Evolutionary conservation across 2,329 filamentous ascomycete species (phyloP), one percentile per base, ranked within the genome.

Genomic region (Talaromyces sp.): DNA sequence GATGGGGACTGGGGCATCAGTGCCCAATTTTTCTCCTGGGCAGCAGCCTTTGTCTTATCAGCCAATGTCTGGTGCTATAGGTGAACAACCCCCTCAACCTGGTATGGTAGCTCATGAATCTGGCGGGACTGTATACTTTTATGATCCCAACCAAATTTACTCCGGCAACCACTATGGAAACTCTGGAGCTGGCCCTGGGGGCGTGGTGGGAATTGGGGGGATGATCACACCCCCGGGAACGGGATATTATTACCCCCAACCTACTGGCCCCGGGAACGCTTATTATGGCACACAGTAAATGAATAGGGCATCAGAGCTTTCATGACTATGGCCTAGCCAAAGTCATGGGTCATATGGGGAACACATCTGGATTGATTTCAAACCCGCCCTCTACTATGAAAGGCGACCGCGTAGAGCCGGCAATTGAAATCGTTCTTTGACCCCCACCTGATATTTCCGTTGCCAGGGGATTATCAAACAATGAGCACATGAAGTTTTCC

Each of bases 61-160:
- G 56, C 64, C 67, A 52, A 51, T 70, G 20, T 65, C 66, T 14
- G 55, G 60, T 29, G 52, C 65, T 19, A 60, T 72, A 50, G 62
- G 63, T 40, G 76, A 78, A 40, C 63, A 70, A 52, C 55, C 67
- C 6, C 73, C 77, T 27, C 84, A 82, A 59, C 73, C 76, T 3
- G 80, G 79, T 16, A 83, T 83, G 52, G 82, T 88, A 17, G 90
- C 91, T 0, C 92, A 97, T 71, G 93, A 97, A 76, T 86, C 87
- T 58, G 96, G 96, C 63, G 94, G 94, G 56, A 97, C 95, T 83
- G 91, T 96, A 1, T 97, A 96, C 72, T 99, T 96, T 70, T 92
- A 91, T 65, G 89, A 96, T 67, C 82, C 90, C 7, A 82, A 86
- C n/a, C 87, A 91, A 67, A 77, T 92, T 37, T 75, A 76, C 51